A percentile compares a stretch with the other conserved stretches of the same genome.
Evolutionary conservation across 1,284 basidiomycete species (phyloP).

Genomic region (Pyrrhoderma lamaoense): DNA sequence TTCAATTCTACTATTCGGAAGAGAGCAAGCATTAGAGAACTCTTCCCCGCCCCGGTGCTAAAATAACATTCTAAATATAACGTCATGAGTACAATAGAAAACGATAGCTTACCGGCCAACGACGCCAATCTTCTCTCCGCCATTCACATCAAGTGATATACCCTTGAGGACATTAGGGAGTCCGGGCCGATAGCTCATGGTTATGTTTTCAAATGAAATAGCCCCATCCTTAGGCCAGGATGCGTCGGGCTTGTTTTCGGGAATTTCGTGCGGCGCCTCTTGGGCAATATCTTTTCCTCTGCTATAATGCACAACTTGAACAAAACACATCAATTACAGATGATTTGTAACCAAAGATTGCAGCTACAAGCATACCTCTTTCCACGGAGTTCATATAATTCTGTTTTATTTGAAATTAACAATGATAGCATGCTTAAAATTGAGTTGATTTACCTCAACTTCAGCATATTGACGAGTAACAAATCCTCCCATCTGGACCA

Average conservation of each 20-base stretch:
- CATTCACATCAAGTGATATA: constrained; percentile 46
- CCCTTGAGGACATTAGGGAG: constrained; percentile 53
- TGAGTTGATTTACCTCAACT: constrained; percentile 41
- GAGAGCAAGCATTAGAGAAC: constrained; percentile 33
- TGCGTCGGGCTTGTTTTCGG: constrained; percentile 42
- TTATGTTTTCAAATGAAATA: constrained; percentile 46
- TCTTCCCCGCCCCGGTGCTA: constrained; percentile 35
- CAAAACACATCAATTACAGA: constrained; percentile 1
- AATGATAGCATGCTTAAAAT: constrained; percentile 8
- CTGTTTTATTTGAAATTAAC: constrained; percentile 26
- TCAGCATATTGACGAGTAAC: constrained; percentile 56
- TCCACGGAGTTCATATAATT: constrained; percentile 75
- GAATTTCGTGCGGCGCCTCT: constrained; percentile 56
- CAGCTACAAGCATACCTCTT: constrained; percentile 43
- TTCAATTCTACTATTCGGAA: constrained; percentile 35
- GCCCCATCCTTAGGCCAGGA: constrained; percentile 47
- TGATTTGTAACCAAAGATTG: constrained; percentile 2
- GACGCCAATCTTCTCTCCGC: constrained; percentile 78
- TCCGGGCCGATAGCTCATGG: constrained; percentile 51
- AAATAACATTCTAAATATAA: constrained; percentile 7
- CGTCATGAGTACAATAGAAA: not conserved
- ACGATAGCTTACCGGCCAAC: constrained; percentile 41
- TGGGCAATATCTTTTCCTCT: constrained; percentile 47
- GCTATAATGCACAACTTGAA: constrained; percentile 53
- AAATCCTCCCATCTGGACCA: constrained; percentile 50